Percentiles rank a stretch among this genome's conserved stretches.
These are phyloP conservation scores for Colletotrichum sp. DNA, from an alignment of 2,329 filamentous ascomycete species.

Conservation along the genomic window DNA sequence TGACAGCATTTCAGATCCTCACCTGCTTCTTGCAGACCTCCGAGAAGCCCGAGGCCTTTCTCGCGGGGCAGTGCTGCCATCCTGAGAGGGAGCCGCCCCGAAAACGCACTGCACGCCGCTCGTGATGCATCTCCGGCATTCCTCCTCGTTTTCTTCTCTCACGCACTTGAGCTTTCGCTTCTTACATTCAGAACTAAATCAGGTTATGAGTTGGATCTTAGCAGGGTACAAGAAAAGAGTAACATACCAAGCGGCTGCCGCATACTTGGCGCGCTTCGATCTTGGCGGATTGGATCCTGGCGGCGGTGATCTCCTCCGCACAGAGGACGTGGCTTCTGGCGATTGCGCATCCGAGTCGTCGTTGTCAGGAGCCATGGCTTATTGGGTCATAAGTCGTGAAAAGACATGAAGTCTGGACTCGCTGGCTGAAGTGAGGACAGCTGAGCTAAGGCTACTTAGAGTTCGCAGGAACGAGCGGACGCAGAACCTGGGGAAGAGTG, in stretches of 20 bases:
- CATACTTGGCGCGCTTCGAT: conserved; percentile 13
- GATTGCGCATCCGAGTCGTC: neutral
- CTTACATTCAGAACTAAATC: conserved; percentile 33
- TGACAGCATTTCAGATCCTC: neutral
- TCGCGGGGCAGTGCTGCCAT: conserved; percentile 15
- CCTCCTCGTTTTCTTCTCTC: conserved; percentile 24
- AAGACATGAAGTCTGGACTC: neutral
- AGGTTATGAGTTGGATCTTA: neutral
- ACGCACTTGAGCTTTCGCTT: conserved; percentile 46
- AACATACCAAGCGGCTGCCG: conserved; percentile 9
- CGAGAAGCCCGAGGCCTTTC: neutral
- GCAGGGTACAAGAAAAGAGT: neutral
- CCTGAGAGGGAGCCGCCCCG: conserved; percentile 27
- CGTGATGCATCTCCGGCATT: conserved; percentile 34
- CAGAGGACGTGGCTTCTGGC: neutral
- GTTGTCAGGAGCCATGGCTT: neutral
- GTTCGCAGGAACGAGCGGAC: neutral
- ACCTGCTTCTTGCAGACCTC: neutral
- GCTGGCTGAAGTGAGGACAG: neutral
- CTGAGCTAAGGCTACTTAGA: neutral
- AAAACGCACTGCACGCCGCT: conserved; percentile 27
- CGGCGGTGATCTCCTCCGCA: neutral
- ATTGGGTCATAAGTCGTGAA: neutral
- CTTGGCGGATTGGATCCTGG: neutral
- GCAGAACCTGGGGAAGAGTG: conserved; percentile 5